These are phyloP conservation scores for Colletotrichum lini DNA, from an alignment of 2,329 filamentous ascomycete species.

Conservation along the genomic window DNA sequence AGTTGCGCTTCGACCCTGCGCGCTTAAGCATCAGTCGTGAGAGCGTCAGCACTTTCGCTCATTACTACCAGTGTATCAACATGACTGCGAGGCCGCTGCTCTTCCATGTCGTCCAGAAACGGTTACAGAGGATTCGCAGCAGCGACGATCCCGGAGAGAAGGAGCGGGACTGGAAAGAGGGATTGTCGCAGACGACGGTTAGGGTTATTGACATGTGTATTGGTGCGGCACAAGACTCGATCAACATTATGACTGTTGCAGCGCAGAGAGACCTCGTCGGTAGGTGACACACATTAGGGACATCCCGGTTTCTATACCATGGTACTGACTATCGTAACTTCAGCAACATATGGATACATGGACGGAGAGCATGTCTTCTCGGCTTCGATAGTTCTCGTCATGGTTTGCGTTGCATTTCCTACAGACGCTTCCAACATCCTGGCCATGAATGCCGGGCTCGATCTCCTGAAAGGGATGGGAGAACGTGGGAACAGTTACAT, in stretches of 20 bases:
- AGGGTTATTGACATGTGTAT: slow-evolving; percentile 52
- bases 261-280: slow-evolving; percentile 60
- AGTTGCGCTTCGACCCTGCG: slow-evolving; percentile 63
- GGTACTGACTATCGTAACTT: slow-evolving; percentile 39
- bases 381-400: slow-evolving; percentile 49
- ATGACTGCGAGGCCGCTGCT: slow-evolving; percentile 52
- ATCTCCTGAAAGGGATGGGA: slow-evolving; percentile 64
- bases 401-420: slow-evolving; percentile 63
- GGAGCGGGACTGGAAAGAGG: slow-evolving; percentile 43
- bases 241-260: slow-evolving; percentile 46
- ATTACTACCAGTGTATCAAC: slow-evolving; percentile 54
- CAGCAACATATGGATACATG: slow-evolving; percentile 52
- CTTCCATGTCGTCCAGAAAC: slow-evolving; percentile 49
- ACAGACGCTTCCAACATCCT: slow-evolving; percentile 56
- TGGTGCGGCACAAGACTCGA: slow-evolving; percentile 49
- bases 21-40: slow-evolving; percentile 63
- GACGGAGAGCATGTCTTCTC: slow-evolving; percentile 53
- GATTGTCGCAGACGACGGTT: slow-evolving; percentile 50
- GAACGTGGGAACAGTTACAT: slow-evolving; percentile 67
- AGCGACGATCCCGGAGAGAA: slow-evolving; percentile 32
- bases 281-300: slow-evolving; percentile 46
- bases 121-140: slow-evolving; percentile 42
- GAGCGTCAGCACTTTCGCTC: slow-evolving; percentile 56
- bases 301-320: slow-evolving; percentile 31
- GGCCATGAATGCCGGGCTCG: slow-evolving; percentile 62